Evolutionary conservation across 495 filamentous ascomycete genomes (phyloP).

Genomic region (Sordaria brevicollis): DNA sequence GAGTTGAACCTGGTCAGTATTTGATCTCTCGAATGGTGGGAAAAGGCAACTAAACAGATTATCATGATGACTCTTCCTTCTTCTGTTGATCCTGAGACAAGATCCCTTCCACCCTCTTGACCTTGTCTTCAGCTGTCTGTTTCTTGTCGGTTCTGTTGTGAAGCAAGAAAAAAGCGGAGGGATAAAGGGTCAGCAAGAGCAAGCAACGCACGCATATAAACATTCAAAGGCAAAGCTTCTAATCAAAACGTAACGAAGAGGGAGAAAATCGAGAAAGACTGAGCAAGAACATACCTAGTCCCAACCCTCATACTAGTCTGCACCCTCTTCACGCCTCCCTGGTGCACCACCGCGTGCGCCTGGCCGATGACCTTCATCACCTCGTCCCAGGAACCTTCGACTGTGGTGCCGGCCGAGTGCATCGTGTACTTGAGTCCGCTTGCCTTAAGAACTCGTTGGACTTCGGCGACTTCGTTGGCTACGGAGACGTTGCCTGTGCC

Average conservation of each 20-base stretch:
- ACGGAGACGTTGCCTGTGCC: conserved; percentile 78
- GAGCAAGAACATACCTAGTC: conserved; percentile 48
- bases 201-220: not conserved
- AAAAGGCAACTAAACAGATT: not conserved
- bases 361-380: conserved; percentile 86
- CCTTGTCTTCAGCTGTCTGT: conserved; percentile 37
- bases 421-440: conserved; percentile 74
- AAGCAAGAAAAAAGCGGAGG: not conserved
- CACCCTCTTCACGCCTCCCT: conserved; percentile 68
- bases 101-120: conserved; percentile 35
- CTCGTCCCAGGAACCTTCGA: conserved; percentile 86
- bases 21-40: not conserved
- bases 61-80: not conserved
- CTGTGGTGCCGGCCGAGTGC: conserved; percentile 87
- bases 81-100: conserved; percentile 17
- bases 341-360: conserved; percentile 75
- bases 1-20: too few species aligned
- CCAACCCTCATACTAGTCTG: conserved; percentile 87
- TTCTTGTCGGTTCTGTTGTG: conserved; percentile 37
- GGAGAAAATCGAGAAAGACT: not conserved
- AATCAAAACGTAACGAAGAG: not conserved
- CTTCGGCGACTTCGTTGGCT: conserved; percentile 74
- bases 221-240: not conserved
- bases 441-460: conserved; percentile 73
- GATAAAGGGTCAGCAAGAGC: not conserved